Base-by-base conservation (phyloP, 2,329 filamentous ascomycete species). In the Paecilomyces fulvus region DNA sequence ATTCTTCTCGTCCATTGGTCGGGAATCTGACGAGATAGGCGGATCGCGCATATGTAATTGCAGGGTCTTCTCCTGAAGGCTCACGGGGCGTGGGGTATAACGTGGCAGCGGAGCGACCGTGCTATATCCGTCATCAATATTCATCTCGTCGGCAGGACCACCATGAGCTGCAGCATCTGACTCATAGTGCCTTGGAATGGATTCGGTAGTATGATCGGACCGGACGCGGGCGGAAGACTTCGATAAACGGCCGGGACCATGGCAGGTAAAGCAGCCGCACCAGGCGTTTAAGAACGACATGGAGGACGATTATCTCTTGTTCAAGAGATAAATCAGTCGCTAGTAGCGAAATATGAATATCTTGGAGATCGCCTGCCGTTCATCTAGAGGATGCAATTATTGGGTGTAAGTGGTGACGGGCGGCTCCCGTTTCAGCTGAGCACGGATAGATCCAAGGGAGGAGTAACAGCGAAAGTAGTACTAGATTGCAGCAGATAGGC, bases 71-170 rank as follows among this genome's bases (percentile, higher is more conserved):
- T 76, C 73, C 49, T 70, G 64, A 23, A 70, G 61, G 59, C 66
- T 73, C 58, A 68, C 61, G 7, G 73, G 72, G 1, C 68, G 71
- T 3, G 71, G 67, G 1, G 73, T 75, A 60, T 76, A 76, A 56
- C 70, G 67, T 46, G 73, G 73, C 51, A 74, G 68, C 10, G 73
- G 73, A 43, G 65, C 63, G 52, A 68, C 62, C 31, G 65, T 65
- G 49, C 61, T 58, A 65, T 71, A 74, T 54, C 67, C 68, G 53
- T 64, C 60, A 52, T 68, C 58, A 12, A 64, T 58, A 12, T 59
- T 60, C 8, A 63, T 53, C 17, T 60, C 59, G 30, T 37, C 55
- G 50, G 53, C 56, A 21, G 57, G 53, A 1, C 25, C 46, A 21
- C 30, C 54, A 23, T 57, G 52, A n/a, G 54, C 25, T 1, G 25